phyloP scores from a whole-genome alignment of 2,329 filamentous ascomycete species.

The Fusarium sp. region DNA sequence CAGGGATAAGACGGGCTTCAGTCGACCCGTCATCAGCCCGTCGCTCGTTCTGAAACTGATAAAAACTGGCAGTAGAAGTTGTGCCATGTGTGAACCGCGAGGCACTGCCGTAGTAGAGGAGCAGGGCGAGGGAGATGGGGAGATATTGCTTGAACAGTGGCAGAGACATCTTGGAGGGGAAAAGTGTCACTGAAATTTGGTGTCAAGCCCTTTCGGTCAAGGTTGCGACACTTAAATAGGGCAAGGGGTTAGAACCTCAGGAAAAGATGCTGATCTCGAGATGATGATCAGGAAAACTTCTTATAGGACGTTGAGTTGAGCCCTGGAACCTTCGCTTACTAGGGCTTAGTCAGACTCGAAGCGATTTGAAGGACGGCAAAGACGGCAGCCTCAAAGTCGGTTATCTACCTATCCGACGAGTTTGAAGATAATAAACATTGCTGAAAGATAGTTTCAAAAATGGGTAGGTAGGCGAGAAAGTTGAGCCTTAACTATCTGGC shows the following conservation, averaged over 20 bases:
- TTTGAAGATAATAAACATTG: not conserved
- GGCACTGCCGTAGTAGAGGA: conserved; percentile 34
- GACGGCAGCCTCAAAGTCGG: not conserved
- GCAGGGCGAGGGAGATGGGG: conserved; percentile 9
- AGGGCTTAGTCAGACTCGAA: not conserved
- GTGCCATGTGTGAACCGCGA: conserved; percentile 27
- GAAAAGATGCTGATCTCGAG: not conserved
- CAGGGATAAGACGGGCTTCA: conserved; percentile 8
- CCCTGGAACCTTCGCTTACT: not conserved
- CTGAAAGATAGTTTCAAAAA: not conserved
- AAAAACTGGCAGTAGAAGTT: conserved; percentile 22
- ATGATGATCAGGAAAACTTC: not conserved
- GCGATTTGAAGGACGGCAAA: not conserved
- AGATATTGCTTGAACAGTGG: not conserved
- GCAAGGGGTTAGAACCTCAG: not conserved
- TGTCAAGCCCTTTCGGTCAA: fast-evolving
- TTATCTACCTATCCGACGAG: not conserved
- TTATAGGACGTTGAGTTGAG: not conserved
- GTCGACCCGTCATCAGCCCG: conserved; percentile 18
- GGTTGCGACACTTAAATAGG: not conserved
- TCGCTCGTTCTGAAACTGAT: conserved; percentile 24
- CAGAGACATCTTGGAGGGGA: not conserved
- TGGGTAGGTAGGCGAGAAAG: not conserved
- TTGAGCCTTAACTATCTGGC: not conserved
- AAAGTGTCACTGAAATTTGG: not conserved